Conservation (phyloP, 768 basidiomycete genomes). For the Leccinellum luteum region DNA sequence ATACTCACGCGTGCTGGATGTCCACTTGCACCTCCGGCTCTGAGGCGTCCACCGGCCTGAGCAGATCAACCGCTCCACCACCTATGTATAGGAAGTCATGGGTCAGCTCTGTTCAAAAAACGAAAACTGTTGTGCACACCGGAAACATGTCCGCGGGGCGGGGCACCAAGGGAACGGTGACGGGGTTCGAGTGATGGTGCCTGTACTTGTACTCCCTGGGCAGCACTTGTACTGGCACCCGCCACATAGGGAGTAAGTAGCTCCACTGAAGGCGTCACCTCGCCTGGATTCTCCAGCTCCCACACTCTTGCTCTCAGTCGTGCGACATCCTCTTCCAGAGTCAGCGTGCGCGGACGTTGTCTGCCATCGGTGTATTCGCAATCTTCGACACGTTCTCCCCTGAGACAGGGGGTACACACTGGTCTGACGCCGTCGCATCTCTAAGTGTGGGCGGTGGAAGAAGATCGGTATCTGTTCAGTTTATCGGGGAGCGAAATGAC, state of each 20-base stretch:
- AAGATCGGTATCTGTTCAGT: neutral
- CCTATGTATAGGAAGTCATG: neutral
- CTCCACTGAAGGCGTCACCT: slow-evolving; percentile 44
- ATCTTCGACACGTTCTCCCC: slow-evolving; percentile 58
- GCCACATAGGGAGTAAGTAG: slow-evolving; percentile 49
- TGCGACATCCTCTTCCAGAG: slow-evolving; percentile 57
- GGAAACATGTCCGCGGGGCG: neutral
- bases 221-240: neutral
- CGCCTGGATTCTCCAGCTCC: slow-evolving; percentile 55
- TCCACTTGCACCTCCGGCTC: neutral
- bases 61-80: neutral
- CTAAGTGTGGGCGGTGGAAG: slow-evolving; percentile 29
- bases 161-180: neutral
- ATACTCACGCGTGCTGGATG: slow-evolving; percentile 13
- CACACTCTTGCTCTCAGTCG: slow-evolving; percentile 54
- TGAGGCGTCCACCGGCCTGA: neutral
- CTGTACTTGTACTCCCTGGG: neutral
- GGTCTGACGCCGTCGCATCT: slow-evolving; percentile 69
- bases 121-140: neutral
- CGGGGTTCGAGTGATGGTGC: neutral
- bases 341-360: slow-evolving; percentile 56
- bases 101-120: neutral
- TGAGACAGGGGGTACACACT: slow-evolving; percentile 59
- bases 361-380: slow-evolving; percentile 72
- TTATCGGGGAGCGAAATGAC: neutral